Base-by-base conservation (phyloP, 495 filamentous ascomycete species). In the Staphylotrichum tortipilum region DNA sequence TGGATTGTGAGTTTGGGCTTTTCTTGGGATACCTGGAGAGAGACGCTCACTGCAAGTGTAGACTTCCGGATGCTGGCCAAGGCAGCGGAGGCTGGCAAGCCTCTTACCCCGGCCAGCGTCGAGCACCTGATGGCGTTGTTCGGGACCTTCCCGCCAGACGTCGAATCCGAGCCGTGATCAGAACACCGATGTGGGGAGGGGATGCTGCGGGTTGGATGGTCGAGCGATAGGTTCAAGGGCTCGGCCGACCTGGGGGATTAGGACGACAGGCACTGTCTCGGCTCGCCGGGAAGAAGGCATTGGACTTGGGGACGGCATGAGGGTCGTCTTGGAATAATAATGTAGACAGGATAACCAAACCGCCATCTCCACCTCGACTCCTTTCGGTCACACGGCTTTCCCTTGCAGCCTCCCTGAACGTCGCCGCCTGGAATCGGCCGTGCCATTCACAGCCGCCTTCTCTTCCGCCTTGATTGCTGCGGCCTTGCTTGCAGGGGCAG, bases 61-160 rank as follows among this genome's bases (percentile, higher is more conserved):
- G 59, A 67, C 47, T 67, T 67, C 24, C 50, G 62, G 12, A 65
- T 67, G 62, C 36, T 67, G 10, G 44, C 56, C 45, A 67, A 65
- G 49, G 54, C 58, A 14, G 49, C 57, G 0, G 39, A 44, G 2
- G 53, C 38, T 7, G 63, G 59, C 1, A 56, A 59, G 33, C 37
- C 47, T 28, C 53, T 68, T 9, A 38, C 30, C 0, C 18, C 45
- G 19, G 49, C 19, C 7, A 49, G 65, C 22, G 50, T 52, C 6
- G 37, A 62, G 49, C 61, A 66, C 36, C 28, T 67, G 34, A 67
- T 68, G 65, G 61, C 61, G 2, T 42, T 68, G 46, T 65, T 67
- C 52, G 64, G 59, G 12, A 68, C 64, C 0, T 68, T 62, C 26
- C 61, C 65, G 3, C 61, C 59, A 1, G 56, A 54, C 49, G 59